Evolutionary conservation across 2,329 filamentous ascomycete genomes (phyloP).

Genomic region (Fusarium succisae): DNA sequence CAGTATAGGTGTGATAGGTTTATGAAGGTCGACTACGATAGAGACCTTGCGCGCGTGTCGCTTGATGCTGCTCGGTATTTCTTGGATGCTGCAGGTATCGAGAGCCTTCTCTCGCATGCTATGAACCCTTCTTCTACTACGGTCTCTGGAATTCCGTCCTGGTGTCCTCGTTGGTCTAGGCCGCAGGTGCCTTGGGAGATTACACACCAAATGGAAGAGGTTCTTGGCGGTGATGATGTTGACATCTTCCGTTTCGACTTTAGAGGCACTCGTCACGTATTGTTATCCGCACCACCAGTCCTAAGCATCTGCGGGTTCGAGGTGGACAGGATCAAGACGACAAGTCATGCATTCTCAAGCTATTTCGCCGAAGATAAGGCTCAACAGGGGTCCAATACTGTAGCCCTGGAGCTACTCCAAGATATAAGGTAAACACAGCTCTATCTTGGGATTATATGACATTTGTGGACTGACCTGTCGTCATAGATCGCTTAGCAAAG

Average conservation of each 20-base stretch:
- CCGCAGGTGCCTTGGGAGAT: too few species aligned
- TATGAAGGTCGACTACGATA: background rate
- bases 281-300: background rate
- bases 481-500: background rate
- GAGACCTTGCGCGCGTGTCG: background rate
- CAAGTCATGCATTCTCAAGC: background rate
- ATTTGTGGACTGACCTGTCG: accelerated
- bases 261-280: background rate
- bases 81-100: background rate
- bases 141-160: background rate
- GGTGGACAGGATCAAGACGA: background rate
- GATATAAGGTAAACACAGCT: background rate
- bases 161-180: background rate
- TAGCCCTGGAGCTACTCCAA: background rate
- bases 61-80: background rate
- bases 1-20: background rate
- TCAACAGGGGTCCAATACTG: background rate
- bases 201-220: too few species aligned
- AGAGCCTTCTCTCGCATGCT: background rate
- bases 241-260: too few species aligned
- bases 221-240: too few species aligned
- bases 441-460: accelerated
- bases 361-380: accelerated
- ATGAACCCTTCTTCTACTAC: background rate
- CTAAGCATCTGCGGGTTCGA: background rate